Conservation (phyloP, 106 monocot genomes). For the Apostasia ramifera region DNA sequence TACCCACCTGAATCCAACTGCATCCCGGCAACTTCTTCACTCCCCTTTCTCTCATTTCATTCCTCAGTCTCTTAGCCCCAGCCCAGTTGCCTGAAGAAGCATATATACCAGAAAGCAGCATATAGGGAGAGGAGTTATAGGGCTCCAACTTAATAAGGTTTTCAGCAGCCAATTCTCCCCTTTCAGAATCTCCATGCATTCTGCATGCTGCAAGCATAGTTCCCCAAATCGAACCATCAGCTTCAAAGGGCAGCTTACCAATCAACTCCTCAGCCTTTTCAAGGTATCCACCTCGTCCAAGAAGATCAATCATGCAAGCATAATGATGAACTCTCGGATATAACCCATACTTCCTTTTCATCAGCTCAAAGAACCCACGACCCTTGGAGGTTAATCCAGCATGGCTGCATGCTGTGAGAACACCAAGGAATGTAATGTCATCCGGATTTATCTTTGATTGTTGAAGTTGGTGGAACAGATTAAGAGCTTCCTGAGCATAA, state of each 20-base stretch:
- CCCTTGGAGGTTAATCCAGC: conserved; percentile 42
- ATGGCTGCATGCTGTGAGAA: conserved; percentile 72
- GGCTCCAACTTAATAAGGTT: conserved; percentile 61
- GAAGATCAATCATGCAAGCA: conserved; percentile 70
- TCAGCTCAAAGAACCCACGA: conserved; percentile 32
- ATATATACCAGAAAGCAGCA: conserved; percentile 49
- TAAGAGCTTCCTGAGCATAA: conserved; percentile 41
- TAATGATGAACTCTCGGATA: conserved; percentile 53
- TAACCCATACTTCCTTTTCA: conserved; percentile 32
- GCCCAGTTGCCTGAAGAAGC: conserved; percentile 48
- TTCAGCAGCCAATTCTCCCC: conserved; percentile 36
- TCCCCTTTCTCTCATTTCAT: conserved; percentile 36
- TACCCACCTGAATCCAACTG: conserved; percentile 65
- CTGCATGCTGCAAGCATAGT: conserved; percentile 54
- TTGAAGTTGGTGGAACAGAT: conserved; percentile 40
- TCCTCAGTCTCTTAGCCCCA: conserved; percentile 37
- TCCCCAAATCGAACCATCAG: conserved; percentile 61
- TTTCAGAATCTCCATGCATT: conserved; percentile 36
- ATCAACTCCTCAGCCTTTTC: conserved; percentile 59
- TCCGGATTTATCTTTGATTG: conserved; percentile 29
- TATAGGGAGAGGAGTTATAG: conserved; percentile 44
- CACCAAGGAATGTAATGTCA: conserved; percentile 54
- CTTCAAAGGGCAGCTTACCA: conserved; percentile 28
- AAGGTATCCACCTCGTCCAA: conserved; percentile 53
- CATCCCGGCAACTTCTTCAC: conserved; percentile 61